Base-by-base conservation (phyloP, 345 rosid species). In the Viola odorata region DNA sequence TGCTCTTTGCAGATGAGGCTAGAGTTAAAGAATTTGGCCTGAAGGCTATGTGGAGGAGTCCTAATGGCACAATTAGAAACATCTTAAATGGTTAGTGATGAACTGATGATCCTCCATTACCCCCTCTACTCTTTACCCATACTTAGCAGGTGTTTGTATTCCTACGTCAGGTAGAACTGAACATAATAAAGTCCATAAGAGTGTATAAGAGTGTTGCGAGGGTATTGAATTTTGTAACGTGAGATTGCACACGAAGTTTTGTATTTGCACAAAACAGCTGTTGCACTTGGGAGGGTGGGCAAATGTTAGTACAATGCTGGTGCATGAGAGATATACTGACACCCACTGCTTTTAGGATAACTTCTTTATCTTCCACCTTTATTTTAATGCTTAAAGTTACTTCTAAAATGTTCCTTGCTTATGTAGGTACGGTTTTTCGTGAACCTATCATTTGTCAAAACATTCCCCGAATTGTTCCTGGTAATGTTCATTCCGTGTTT, bases 51-150 rank as follows among this genome's bases (percentile, higher is more conserved):
- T 88, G 96, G 96, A 86, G 90, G 79, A 94, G 96, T 76, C 99
- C 99, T 44, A 94, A 94, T 77, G 99, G 99, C 73, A 90, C 99
- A 14, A 94, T 94, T 71, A 84, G 97, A 67, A 94, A 94, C 86
- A 94, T 94, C 64, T 74, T 94, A 78, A 76, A 94, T 58, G 99
- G 99, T 94, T 60, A 45, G 94, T 75, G 32, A 36, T 42, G 38
- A 17, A 37, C 12, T 15, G 37, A 7, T 16, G 2, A 3, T 45
- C 13, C 3, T 64, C 44, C 42, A 23, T 23, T 0, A 23, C 32
- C 2, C 32, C 32, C 32, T 23, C 32, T 23, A 23, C 32, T 23
- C 32, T 23, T 23, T 23, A 23, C 32, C 32, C 32, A 23, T 2
- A 23, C 2, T 23, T 23, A 23, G 32, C 32, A 0, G 32, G 32